phyloP scores from a whole-genome alignment of 441 rosid genomes.

The Erodium moschatum region DNA sequence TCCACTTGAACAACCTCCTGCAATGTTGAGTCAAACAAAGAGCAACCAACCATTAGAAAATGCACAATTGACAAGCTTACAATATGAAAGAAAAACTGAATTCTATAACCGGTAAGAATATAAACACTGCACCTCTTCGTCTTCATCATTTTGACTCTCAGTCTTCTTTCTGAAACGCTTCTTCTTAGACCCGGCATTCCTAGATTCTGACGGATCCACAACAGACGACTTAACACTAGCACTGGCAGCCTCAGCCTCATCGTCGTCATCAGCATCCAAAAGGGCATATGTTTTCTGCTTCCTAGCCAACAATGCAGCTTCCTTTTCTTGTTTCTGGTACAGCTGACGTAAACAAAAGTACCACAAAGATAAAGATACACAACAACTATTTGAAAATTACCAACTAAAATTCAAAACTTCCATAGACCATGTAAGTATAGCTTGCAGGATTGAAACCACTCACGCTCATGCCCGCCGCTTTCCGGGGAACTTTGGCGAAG shows the following conservation, averaged over 20 bases:
- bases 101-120: constrained; percentile 17
- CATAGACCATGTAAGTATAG: not conserved
- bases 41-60: constrained; percentile 18
- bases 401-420: not conserved
- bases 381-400: not conserved
- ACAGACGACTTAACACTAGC: constrained; percentile 30
- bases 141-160: constrained; percentile 60
- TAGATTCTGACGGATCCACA: constrained; percentile 29
- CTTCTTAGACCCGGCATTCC: constrained; percentile 37
- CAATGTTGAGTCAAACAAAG: constrained; percentile 24
- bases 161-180: constrained; percentile 78
- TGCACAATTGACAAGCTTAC: constrained; percentile 21
- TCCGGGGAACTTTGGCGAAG: constrained; percentile 60
- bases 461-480: constrained; percentile 49
- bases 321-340: constrained; percentile 75
- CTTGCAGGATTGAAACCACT: constrained; percentile 28
- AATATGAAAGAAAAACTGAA: constrained; percentile 19
- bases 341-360: constrained; percentile 30
- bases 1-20: constrained; percentile 41
- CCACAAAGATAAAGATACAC: not conserved
- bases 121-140: constrained; percentile 50
- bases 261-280: constrained; percentile 63
- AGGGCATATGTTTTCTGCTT: constrained; percentile 59
- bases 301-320: constrained; percentile 67
- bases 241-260: constrained; percentile 27